Evolutionary conservation across 2,329 filamentous ascomycete genomes (phyloP), one percentile per base, ranked within the genome.

Genomic region (Xylariaceae sp.): DNA sequence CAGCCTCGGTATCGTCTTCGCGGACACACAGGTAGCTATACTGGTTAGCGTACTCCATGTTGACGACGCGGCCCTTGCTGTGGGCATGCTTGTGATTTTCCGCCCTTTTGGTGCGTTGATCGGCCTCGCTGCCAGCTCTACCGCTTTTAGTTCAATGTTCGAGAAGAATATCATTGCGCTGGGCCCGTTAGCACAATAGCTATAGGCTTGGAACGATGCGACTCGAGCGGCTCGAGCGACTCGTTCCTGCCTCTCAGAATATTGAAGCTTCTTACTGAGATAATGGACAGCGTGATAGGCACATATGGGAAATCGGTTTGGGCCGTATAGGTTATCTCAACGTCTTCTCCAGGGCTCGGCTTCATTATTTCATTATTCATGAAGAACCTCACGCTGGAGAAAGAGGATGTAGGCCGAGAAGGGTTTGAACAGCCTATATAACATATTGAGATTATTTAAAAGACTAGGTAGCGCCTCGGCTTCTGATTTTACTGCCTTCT

Each of bases 41-140:
- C 70, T 74, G 50, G 73, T 73, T 0, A 75, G 70, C 21, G 67
- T 66, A 7, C 6, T 44, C 3, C 29, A 62, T 1, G 67, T 69
- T 1, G 68, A 77, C 21, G 74, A 77, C 46, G 58, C 37, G 9
- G 75, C 74, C 6, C 62, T 74, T 1, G 70, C 70, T 0, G 62
- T 68, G 3, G 75, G 75, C 0, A 61, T 71, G 0, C 49, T 76
- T 3, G 52, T 74, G 1, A 55, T 65, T 0, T 68, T 73, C 36
- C 71, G 75, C 1, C 53, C 77, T 0, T 71, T 77, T 33, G 75
- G 76, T 1, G 71, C 59, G 3, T 58, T 78, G 2, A 44, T 76
- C 0, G 75, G 75, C 0, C 66, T 76, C 0, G 60, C 75, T 0
- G 63, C 74, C 9, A 56, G 63, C 2, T 69, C 75, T 3, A 69